Conservation (phyloP, 345 rosid genomes). For the Trapa incisa region DNA sequence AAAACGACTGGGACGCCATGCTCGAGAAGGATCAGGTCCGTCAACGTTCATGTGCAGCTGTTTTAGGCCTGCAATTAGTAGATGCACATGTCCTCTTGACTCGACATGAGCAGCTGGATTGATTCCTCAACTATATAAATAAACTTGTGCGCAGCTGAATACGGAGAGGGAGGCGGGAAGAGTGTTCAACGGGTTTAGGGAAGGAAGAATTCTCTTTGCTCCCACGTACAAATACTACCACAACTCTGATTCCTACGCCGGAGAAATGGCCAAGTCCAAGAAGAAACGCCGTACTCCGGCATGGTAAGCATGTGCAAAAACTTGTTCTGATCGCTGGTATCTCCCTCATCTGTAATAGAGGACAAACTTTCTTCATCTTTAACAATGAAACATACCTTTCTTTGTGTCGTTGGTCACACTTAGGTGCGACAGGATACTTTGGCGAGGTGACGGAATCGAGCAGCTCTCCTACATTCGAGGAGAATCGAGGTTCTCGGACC, state of each 20-base stretch:
- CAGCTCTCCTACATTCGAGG: constrained; percentile 66
- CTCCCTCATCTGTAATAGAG: too few species aligned
- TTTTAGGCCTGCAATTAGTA: too few species aligned
- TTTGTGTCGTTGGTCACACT: not conserved
- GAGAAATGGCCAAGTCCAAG: constrained; percentile 78
- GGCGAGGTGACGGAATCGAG: constrained; percentile 72
- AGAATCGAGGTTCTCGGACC: constrained; percentile 88
- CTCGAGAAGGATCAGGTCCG: constrained; percentile 86
- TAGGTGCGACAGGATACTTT: constrained; percentile 93
- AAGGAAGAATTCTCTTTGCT: constrained; percentile 68
- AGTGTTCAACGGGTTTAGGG: constrained; percentile 60
- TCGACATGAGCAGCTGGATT: not conserved
- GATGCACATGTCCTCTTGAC: too few species aligned
- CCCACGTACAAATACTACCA: constrained; percentile 86
- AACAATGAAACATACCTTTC: not conserved
- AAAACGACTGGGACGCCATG: constrained; percentile 65
- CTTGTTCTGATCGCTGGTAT: too few species aligned
- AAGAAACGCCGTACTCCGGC: constrained; percentile 97
- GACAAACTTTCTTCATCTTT: too few species aligned
- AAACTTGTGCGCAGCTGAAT: constrained; percentile 37
- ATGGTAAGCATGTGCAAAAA: constrained; percentile 29
- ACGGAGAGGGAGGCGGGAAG: constrained; percentile 84
- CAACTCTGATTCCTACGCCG: constrained; percentile 81
- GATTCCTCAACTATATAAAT: too few species aligned
- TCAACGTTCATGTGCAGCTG: not conserved